Base-by-base conservation (phyloP, 2,329 filamentous ascomycete species). In the Xenoacremonium recifei region DNA sequence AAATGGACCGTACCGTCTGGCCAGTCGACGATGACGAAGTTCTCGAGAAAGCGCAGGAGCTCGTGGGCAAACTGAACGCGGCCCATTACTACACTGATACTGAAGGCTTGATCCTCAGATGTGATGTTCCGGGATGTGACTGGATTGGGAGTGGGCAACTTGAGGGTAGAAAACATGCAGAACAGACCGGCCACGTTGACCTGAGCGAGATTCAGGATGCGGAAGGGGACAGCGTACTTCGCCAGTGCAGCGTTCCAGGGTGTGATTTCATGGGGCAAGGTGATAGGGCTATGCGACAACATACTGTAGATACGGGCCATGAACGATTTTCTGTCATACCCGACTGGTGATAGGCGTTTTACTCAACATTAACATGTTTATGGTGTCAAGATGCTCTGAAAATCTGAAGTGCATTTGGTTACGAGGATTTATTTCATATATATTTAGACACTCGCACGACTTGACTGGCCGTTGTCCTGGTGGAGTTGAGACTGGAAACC, bases 61-160 rank as follows among this genome's bases (percentile, higher is more conserved):
- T 91, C 21, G 86, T 86, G 37, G 65, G 67, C 48, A 77, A 85
- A 47, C 71, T 97, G 29, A 68, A 72, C 47, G 76, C 84, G 51
- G 75, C 80, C 39, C 82, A 95, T 61, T 97, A 97, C 62, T 96
- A 82, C 57, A 96, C 91, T 0, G 89, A 96, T 62, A 95, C 89
- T 0, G 79, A 86, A 17, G 84, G 84, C 1, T 89, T 96, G 59
- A 74, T 79, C 27, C 78, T 96, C 44, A 81, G 76, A 57, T 97
- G 92, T 63, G 89, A 90, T 50, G 70, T 75, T 3, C 57, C 62
- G 12, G 62, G 71, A 7, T 92, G 87, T 58, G 75, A 79, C 3
- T 81, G 80, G 74, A 75, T 82, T 15, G 82, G 87, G 1, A 79
- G 80, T 42, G 87, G 87, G 2, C 75, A 89, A 62, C 66, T 68